phyloP scores from a whole-genome alignment of 768 basidiomycete genomes.

The Pulveroboletus sp. region DNA sequence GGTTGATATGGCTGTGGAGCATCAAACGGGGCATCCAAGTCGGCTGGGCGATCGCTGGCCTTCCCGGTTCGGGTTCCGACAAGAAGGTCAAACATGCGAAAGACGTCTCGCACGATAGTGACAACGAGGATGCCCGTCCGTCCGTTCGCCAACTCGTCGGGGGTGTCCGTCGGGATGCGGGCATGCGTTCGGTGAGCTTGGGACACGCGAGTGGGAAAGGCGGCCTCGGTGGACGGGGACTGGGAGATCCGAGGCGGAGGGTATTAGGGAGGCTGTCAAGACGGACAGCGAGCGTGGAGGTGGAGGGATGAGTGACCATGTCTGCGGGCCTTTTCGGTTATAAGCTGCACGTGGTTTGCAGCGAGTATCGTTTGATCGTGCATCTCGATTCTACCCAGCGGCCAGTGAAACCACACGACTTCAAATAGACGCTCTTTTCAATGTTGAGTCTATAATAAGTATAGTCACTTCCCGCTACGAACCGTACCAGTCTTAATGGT shows the following conservation, averaged over 20 bases:
- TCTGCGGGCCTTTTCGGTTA: not conserved
- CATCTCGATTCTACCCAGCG: not conserved
- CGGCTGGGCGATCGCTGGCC: slow-evolving; percentile 71
- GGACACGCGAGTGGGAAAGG: slow-evolving; percentile 20
- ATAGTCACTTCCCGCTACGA: too few species aligned
- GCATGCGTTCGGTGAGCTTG: slow-evolving; percentile 26
- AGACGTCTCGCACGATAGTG: slow-evolving; percentile 2
- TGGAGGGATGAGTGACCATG: slow-evolving; percentile 6
- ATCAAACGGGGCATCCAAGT: slow-evolving; percentile 77
- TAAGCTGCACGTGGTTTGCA: not conserved
- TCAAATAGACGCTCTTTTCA: too few species aligned
- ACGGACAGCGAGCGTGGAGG: slow-evolving; percentile 20
- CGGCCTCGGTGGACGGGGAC: slow-evolving; percentile 1
- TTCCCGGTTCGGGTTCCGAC: slow-evolving; percentile 28
- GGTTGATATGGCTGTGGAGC: slow-evolving; percentile 84
- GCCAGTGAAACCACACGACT: not conserved
- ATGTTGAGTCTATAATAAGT: too few species aligned
- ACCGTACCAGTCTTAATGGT: too few species aligned
- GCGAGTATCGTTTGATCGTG: not conserved
- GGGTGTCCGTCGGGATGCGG: slow-evolving; percentile 14
- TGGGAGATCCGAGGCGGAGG: slow-evolving; percentile 20
- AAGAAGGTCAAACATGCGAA: not conserved
- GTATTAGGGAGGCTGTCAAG: slow-evolving; percentile 18
- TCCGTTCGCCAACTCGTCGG: not conserved
- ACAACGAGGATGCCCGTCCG: not conserved